Base-by-base conservation (phyloP, 352 stramenopile genomes). In the Blastocystis sp. region DNA sequence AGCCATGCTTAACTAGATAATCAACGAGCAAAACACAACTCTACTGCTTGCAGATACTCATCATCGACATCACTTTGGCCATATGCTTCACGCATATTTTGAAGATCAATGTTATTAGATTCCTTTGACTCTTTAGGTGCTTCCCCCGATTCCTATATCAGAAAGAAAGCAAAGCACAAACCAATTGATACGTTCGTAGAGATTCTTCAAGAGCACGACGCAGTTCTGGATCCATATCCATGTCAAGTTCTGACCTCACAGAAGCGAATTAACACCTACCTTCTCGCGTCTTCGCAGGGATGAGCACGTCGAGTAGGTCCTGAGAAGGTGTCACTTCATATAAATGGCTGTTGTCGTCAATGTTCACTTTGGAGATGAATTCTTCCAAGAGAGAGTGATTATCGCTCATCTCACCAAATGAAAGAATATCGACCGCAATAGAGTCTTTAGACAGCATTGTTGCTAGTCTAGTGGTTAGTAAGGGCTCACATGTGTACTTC, bases 291-390 rank as follows among this genome's bases (percentile, higher is more conserved):
- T 11, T 16, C 16, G 39, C 13, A 6, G 73, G 73, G 13, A 68
- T 34, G 16, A 85, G 54, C 11, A 85, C 18, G 4, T 85, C 73
- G 41, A 43, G 59, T 26, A 85, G 68, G 30, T 53, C 68, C 73
- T 85, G 73, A 24, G 37, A 85, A 43, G 73, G 47, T 3, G 47
- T 50, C 4, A 85, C 73, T 43, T 85, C 73, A 55, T 85, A 85
- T 20, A 85, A 55, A 26, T 85, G 73, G 50, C 73, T 56, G 56
- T 85, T 85, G 13, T 45, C 13, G 50, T 85, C 73, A 16, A 85
- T 37, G 50, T 85, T 85, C 34, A 85, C 73, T 30, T 85, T 59
- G 6, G 73, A 66, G 47, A 85, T 85, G 73, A 85, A 85, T 2
- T 68, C 56, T n/a, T 20, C 3, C 18, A 85, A 37, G 5, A 85